These are phyloP conservation scores for Sutorius australiensis DNA, from an alignment of 768 basidiomycete species.

Conservation along the genomic window DNA sequence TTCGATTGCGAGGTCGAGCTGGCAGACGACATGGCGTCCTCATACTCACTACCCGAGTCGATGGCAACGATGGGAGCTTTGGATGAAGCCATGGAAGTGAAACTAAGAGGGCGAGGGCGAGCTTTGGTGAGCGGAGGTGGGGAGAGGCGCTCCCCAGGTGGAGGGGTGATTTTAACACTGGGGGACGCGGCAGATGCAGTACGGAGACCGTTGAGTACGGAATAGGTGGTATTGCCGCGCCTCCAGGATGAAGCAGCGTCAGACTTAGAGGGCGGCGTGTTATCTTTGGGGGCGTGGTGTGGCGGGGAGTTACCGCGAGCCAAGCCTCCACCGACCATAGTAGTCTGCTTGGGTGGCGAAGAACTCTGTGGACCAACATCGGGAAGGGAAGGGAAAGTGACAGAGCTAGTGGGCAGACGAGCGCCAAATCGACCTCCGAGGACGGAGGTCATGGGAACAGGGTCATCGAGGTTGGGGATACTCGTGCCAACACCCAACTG, in stretches of 20 bases:
- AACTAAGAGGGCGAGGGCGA: slow-evolving; percentile 68
- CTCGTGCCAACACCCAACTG: slow-evolving; percentile 45
- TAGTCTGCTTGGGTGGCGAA: slow-evolving; percentile 54
- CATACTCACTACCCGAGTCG: slow-evolving; percentile 53
- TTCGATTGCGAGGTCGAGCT: slow-evolving; percentile 64
- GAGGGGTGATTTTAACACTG: slow-evolving; percentile 69
- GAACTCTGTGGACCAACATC: slow-evolving; percentile 38
- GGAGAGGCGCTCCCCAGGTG: slow-evolving; percentile 56
- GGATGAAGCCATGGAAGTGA: slow-evolving; percentile 48
- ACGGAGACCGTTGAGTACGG: slow-evolving; percentile 64
- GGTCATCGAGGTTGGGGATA: slow-evolving; percentile 42
- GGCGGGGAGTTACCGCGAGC: slow-evolving; percentile 55
- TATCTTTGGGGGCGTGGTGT: slow-evolving; percentile 32
- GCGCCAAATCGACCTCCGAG: slow-evolving; percentile 74
- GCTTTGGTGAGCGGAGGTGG: slow-evolving; percentile 38
- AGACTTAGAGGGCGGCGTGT: slow-evolving; percentile 67
- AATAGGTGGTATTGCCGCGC: slow-evolving; percentile 65
- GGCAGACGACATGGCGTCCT: slow-evolving; percentile 53
- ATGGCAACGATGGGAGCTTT: slow-evolving; percentile 49
- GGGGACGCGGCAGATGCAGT: slow-evolving; percentile 52
- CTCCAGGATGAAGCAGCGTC: slow-evolving; percentile 80
- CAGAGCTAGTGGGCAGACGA: slow-evolving; percentile 43
- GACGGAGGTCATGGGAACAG: slow-evolving; percentile 77
- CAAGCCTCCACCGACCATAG: slow-evolving; percentile 69
- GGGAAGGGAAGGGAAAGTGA: slow-evolving; percentile 38